Base-by-base conservation (phyloP, 768 basidiomycete species). In the Boletellus ananiceps region DNA sequence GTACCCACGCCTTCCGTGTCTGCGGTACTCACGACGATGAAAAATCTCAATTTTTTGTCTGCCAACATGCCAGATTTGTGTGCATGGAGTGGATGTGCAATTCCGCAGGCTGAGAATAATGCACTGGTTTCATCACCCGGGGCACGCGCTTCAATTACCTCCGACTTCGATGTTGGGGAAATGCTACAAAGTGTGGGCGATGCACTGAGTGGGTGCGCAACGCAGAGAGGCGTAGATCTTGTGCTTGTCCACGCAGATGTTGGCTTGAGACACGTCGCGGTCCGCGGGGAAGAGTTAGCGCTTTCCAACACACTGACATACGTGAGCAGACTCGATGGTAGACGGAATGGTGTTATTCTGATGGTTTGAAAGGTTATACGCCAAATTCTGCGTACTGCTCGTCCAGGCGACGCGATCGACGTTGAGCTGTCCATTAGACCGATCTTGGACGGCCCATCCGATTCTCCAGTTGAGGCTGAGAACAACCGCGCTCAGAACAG, bases 101-200 rank as follows among this genome's bases (percentile, higher is more conserved):
- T 42, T 54, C 55, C 53, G 50, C 58, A 49, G 47, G 49, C 45
- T n/a, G 58, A 44, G 49, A 46, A 36, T 43, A 54, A 46, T 45
- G 55, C 55, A 52, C 51, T 37, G 43, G 57, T 56, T 55, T 49
- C 59, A 52, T 50, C 51, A 50, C 53, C 46, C 34, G 45, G 35
- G 36, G 51, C 60, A 55, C 48, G 59, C 52, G 45, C 51, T 31
- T 40, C 47, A 48, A 43, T 54, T 40, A 38, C 47, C 45, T 79
- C 81, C 45, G 88, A 93, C 62, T 96, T 95, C 62, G 93, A 97
- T 69, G 81, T 96, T 34, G 93, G 89, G 19, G 93, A 97, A 65
- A 74, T 90, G 70, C 63, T 95, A 57, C 94, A 96, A 69, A 85
- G 80, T 61, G 83, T 93, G 8, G 93, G 91, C 9, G 93, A 97